Evolutionary conservation across 129 eudicot genomes (phyloP), one percentile per base, ranked within the genome.

Genomic region (Smallanthus sonchifolius): DNA sequence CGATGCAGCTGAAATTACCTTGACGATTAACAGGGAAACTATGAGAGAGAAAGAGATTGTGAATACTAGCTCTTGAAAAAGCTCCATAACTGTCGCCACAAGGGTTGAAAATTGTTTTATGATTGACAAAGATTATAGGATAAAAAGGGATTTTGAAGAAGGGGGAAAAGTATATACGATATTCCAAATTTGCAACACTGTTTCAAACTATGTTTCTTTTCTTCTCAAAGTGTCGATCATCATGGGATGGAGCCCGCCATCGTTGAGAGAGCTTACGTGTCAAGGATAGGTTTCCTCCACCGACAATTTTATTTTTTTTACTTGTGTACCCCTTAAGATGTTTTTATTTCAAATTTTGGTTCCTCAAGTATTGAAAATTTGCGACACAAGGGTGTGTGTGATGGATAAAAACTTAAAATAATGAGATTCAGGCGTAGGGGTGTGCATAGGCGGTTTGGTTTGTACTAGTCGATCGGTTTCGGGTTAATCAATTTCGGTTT

Each of bases 131-230:
- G 65, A 59, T 60, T 52, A 14, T 19, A 39, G 78, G 72, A 54
- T 48, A 65, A 62, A 71, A 69, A 51, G 61, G 76, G 49, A 75
- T 69, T 65, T 75, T 70, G 79, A 9, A 34, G 52, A 44, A 69
- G 80, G 75, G 78, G 73, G 87, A 38, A 83, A 76, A 84, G 84
- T 60, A 84, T 84, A 80, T 84, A 75, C 78, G 79, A 79, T 77
- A 77, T 65, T 74, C 78, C 24, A 40, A 28, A 38, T 28, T 60
- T 34, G 5, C 17, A 13, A 42, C 13, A 43, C 54, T 8, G 35
- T 57, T 57, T 42, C 59, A 54, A 47, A 48, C 72, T 43, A 62
- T 47, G 69, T 45, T 19, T 77, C 69, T 39, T 67, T 24, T 24
- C 30, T 24, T 24, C 30, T 24, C 30, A 24, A 24, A 24, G 30